These are phyloP conservation scores for Lophiotrema nucula DNA, from an alignment of 495 filamentous ascomycete species.

Conservation along the genomic window DNA sequence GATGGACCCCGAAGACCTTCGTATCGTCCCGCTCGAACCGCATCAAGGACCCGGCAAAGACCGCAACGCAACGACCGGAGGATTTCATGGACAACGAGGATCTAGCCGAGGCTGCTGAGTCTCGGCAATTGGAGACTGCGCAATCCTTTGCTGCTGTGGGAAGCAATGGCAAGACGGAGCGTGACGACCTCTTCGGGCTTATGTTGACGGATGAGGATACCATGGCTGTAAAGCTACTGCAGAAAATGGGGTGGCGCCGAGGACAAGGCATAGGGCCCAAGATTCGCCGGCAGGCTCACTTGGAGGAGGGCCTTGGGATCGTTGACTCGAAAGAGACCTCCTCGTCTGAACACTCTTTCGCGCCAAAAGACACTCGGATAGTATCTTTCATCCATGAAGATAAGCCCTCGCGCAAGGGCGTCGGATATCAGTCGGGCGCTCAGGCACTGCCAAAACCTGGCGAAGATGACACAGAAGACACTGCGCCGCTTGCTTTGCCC, in stretches of 20 bases:
- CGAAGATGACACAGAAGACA: slow-evolving; percentile 26
- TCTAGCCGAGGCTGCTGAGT: slow-evolving; percentile 79
- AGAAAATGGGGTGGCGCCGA: slow-evolving; percentile 94
- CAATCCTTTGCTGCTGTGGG: slow-evolving; percentile 76
- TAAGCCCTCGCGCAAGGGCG: slow-evolving; percentile 62
- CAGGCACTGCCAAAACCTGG: slow-evolving; percentile 4
- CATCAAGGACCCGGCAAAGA: slow-evolving; percentile 60
- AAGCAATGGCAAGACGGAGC: slow-evolving; percentile 53
- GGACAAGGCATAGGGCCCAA: slow-evolving; percentile 92
- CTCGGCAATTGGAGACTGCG: slow-evolving; percentile 66
- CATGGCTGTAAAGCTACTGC: slow-evolving; percentile 82
- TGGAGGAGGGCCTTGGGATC: slow-evolving; percentile 54
- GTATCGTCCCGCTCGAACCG: slow-evolving; percentile 84
- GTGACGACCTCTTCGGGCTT: slow-evolving; percentile 69
- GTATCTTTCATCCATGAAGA: slow-evolving; percentile 46
- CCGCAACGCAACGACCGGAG: slow-evolving; percentile 64
- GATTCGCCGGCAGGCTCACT: slow-evolving; percentile 69
- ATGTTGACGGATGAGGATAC: slow-evolving; percentile 76
- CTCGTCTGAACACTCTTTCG: slow-evolving; percentile 64
- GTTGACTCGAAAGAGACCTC: slow-evolving; percentile 36
- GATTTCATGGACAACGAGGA: slow-evolving; percentile 99
- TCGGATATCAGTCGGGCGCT: slow-evolving; percentile 74
- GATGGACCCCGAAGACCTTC: slow-evolving; percentile 90
- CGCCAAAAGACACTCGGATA: slow-evolving; percentile 80
- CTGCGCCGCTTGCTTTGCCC: neutral